Evolutionary conservation across 352 stramenopile genomes (phyloP).

Genomic region (Pythium vanterpoolii): DNA sequence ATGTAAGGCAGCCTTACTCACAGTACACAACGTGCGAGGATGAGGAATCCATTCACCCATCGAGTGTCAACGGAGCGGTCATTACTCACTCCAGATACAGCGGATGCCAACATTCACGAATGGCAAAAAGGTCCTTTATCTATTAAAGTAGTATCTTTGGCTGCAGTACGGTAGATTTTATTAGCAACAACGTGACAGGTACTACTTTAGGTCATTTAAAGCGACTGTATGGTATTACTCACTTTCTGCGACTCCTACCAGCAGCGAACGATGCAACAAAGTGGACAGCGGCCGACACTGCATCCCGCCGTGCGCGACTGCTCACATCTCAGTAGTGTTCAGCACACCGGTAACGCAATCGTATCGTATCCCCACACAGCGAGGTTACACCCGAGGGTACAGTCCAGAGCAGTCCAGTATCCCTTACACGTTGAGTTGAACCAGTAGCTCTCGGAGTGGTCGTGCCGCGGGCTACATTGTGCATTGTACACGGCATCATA

Average conservation of each 20-base stretch:
- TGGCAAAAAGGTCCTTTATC: not conserved
- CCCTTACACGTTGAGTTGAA: no score
- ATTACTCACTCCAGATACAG: constrained; percentile 22
- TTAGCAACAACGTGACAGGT: no score
- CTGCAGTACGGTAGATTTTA: no score
- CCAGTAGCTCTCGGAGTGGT: no score
- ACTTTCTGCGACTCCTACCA: constrained; percentile 1
- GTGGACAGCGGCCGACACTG: not conserved
- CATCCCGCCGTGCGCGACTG: not conserved
- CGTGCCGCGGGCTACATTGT: no score
- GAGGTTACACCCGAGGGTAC: no score
- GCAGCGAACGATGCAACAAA: no score
- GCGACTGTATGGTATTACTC: not conserved
- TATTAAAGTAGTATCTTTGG: not conserved
- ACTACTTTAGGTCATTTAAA: no score
- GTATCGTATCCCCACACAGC: not conserved
- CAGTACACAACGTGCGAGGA: not conserved
- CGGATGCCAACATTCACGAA: constrained; percentile 8
- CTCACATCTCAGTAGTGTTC: not conserved
- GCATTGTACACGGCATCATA: no score
- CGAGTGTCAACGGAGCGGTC: constrained; percentile 18
- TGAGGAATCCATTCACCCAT: not conserved
- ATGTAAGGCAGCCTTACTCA: constrained; percentile 2
- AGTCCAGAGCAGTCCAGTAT: no score
- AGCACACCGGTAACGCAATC: not conserved